Percentiles rank a stretch among this genome's conserved stretches.
Evolutionary conservation across 78 protist genomes (phyloP).

Genomic region (Tieghemostelium lacteum): DNA sequence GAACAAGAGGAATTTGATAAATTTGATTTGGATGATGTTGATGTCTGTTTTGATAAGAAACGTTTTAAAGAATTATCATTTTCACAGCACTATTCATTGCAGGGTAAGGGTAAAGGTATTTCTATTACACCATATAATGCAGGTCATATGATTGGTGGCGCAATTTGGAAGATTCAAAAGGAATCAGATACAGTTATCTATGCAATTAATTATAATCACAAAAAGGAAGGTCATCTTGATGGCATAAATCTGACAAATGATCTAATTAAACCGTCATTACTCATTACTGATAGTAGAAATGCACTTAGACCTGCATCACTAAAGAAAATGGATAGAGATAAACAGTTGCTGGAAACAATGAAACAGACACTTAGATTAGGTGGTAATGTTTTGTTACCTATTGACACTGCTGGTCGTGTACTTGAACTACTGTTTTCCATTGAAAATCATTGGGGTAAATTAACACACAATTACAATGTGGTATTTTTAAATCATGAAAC

Average conservation of each 20-base stretch:
- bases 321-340: constrained; percentile 58
- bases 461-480: constrained; percentile 48
- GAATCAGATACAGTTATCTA: constrained; percentile 93
- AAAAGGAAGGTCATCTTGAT: constrained; percentile 87
- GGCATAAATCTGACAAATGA: constrained; percentile 54
- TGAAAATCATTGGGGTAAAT: constrained; percentile 79
- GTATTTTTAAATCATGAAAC: constrained; percentile 60
- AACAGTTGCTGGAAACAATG: constrained; percentile 19
- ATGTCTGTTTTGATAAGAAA: constrained; percentile 74
- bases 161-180: constrained; percentile 92
- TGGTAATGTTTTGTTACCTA: constrained; percentile 90
- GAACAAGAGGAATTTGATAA: constrained; percentile 58
- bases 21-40: constrained; percentile 87
- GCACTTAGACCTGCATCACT: constrained; percentile 9
- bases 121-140: constrained; percentile 78
- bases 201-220: constrained; percentile 92
- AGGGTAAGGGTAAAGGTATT: constrained; percentile 32
- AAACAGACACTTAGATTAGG: constrained; percentile 71
- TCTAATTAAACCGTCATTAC: constrained; percentile 84
- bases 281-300: constrained; percentile 88
- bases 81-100: constrained; percentile 68
- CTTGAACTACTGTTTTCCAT: constrained; percentile 81
- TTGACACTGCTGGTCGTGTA: constrained; percentile 87
- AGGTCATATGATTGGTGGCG: constrained; percentile 92
- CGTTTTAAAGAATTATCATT: constrained; percentile 78